These are phyloP conservation scores for Rhodamnia argentea DNA, from an alignment of 345 rosid species.

Conservation along the genomic window DNA sequence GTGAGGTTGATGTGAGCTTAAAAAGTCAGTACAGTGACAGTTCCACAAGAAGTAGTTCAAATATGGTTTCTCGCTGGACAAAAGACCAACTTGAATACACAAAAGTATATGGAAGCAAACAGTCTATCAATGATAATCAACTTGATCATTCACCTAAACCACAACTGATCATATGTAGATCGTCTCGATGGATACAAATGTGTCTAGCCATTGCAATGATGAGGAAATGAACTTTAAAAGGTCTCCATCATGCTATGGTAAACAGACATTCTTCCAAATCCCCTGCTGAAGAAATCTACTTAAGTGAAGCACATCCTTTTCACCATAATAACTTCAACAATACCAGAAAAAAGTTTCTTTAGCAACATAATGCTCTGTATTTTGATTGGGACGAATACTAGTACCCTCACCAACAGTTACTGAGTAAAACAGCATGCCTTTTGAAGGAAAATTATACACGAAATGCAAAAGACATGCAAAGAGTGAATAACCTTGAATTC, in stretches of 20 bases:
- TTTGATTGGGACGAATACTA: neutral
- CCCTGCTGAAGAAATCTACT: neutral
- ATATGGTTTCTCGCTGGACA: neutral
- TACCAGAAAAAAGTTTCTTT: neutral
- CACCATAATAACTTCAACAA: neutral
- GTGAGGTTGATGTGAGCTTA: neutral
- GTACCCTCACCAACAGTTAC: neutral
- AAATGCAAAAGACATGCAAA: neutral
- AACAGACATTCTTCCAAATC: neutral
- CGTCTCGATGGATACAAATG: neutral
- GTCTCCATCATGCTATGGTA: neutral
- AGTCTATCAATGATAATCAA: neutral
- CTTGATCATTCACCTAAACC: neutral
- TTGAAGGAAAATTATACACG: neutral
- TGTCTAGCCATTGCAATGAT: neutral
- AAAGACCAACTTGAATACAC: neutral
- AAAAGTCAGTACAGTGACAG: neutral
- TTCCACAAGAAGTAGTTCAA: neutral
- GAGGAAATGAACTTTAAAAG: neutral
- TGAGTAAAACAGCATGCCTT: neutral
- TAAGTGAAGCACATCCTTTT: neutral
- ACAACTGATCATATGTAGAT: neutral
- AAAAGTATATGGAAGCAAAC: neutral
- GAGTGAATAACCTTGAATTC: conserved; percentile 47
- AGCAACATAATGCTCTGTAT: neutral